Percentiles rank a stretch among this genome's conserved stretches.
phyloP scores from a whole-genome alignment of 2,329 filamentous ascomycete genomes.

The Talaromyces islandicus region DNA sequence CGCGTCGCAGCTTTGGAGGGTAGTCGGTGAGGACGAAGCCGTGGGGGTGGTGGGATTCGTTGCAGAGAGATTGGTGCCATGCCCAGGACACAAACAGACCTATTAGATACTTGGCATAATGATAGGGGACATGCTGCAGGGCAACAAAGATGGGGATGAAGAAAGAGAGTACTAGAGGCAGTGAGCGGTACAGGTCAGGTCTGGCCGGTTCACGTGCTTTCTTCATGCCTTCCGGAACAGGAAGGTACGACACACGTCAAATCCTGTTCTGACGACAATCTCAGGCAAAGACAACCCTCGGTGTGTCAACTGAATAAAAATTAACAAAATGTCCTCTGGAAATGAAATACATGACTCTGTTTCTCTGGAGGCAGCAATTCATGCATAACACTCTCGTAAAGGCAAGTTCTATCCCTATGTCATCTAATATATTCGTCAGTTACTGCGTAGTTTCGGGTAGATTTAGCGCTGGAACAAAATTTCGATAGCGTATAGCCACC shows the following conservation, averaged over 20 bases:
- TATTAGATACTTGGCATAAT: constrained; percentile 6
- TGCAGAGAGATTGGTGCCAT: constrained; percentile 7
- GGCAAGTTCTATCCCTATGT: no score
- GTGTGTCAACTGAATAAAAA: background rate
- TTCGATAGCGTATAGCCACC: background rate
- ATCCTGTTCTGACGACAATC: background rate
- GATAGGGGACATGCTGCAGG: background rate
- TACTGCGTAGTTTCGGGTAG: no score
- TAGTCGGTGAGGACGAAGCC: constrained; percentile 15
- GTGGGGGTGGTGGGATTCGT: background rate
- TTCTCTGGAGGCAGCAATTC: no score
- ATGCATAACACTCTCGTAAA: no score
- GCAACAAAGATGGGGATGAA: background rate
- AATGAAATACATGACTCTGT: no score
- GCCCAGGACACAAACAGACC: background rate
- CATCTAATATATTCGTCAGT: no score
- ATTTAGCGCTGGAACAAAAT: no score
- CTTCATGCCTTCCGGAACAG: background rate
- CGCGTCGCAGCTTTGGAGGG: constrained; percentile 19
- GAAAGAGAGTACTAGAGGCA: background rate
- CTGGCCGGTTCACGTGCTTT: background rate
- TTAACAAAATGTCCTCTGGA: no score
- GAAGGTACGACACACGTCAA: background rate
- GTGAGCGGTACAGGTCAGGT: background rate
- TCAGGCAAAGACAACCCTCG: background rate